These are phyloP conservation scores for Globisporangium radiosum DNA, from an alignment of 352 stramenopile species.

Conservation along the genomic window DNA sequence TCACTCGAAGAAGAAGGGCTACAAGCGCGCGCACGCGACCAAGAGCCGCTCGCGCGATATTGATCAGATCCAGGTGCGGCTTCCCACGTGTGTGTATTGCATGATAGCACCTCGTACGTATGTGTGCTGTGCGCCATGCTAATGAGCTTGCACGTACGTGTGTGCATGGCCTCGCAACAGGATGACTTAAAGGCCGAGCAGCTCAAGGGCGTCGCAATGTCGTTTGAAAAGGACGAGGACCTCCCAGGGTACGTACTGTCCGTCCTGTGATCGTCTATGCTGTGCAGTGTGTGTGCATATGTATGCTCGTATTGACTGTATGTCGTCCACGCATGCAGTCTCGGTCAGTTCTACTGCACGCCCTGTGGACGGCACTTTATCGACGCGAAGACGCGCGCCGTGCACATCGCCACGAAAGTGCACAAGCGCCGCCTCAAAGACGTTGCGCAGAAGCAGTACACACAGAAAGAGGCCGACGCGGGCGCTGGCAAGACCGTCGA, in stretches of 20 bases:
- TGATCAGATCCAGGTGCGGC: constrained; percentile 74
- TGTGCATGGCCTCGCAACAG: constrained; percentile 13
- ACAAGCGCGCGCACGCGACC: constrained; percentile 79
- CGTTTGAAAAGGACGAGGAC: constrained; percentile 80
- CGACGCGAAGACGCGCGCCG: constrained; percentile 66
- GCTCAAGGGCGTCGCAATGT: constrained; percentile 43
- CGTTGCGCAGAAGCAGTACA: constrained; percentile 87
- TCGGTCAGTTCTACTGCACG: constrained; percentile 87
- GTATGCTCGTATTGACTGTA: neutral
- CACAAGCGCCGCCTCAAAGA: constrained; percentile 87
- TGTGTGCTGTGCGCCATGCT: neutral
- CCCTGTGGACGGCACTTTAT: constrained; percentile 84
- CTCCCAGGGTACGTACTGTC: constrained; percentile 50
- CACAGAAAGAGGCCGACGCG: constrained; percentile 75
- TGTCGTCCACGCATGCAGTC: constrained; percentile 18
- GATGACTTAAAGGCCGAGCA: constrained; percentile 73
- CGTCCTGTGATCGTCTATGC: neutral
- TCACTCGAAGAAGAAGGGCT: constrained; percentile 84
- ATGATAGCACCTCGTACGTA: neutral
- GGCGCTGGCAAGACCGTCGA: constrained; percentile 68
- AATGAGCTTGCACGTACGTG: neutral
- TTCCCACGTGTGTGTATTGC: neutral
- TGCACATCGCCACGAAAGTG: constrained; percentile 80
- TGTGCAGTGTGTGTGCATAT: neutral
- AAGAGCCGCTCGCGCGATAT: constrained; percentile 76